A percentile compares a stretch with the other conserved stretches of the same genome.
Evolutionary conservation across 2,329 filamentous ascomycete species (phyloP).

Genomic region (Clonostachys sp.): DNA sequence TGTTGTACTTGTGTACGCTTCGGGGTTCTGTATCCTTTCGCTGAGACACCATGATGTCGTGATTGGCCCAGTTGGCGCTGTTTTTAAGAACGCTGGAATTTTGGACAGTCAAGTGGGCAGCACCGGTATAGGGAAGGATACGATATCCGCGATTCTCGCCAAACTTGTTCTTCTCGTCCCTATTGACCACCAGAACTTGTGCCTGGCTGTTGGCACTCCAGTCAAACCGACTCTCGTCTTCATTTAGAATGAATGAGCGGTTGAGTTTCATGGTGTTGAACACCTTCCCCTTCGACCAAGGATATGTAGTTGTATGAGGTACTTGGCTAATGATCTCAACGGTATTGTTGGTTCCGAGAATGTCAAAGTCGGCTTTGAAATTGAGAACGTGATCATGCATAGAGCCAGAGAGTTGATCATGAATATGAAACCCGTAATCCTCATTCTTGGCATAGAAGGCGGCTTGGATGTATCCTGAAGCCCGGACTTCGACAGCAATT

Average conservation of each 20-base stretch:
- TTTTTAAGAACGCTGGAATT: conserved; percentile 40
- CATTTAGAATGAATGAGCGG: conserved; percentile 31
- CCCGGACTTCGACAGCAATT: conserved; percentile 44
- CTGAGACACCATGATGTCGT: conserved; percentile 44
- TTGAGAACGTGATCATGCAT: conserved; percentile 54
- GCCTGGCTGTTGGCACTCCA: conserved; percentile 42
- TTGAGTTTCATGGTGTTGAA: conserved; percentile 48
- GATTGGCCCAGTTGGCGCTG: conserved; percentile 40
- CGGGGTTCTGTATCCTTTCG: conserved; percentile 48
- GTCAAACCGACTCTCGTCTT: conserved; percentile 33
- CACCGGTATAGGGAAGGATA: conserved; percentile 14
- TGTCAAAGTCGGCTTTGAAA: conserved; percentile 50
- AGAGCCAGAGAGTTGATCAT: conserved; percentile 38
- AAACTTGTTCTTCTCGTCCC: conserved; percentile 37
- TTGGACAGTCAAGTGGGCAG: conserved; percentile 36
- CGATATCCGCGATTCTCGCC: conserved; percentile 49
- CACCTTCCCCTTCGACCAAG: conserved; percentile 40
- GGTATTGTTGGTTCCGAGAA: conserved; percentile 40
- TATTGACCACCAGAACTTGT: conserved; percentile 46
- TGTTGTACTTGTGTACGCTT: conserved; percentile 37
- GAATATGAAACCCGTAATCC: conserved; percentile 41
- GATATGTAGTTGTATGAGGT: conserved; percentile 26
- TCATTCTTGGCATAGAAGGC: conserved; percentile 11
- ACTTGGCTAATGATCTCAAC: conserved; percentile 27
- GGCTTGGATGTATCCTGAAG: conserved; percentile 49